Conservation (phyloP, 345 rosid genomes). For the Citrus trifoliata region DNA sequence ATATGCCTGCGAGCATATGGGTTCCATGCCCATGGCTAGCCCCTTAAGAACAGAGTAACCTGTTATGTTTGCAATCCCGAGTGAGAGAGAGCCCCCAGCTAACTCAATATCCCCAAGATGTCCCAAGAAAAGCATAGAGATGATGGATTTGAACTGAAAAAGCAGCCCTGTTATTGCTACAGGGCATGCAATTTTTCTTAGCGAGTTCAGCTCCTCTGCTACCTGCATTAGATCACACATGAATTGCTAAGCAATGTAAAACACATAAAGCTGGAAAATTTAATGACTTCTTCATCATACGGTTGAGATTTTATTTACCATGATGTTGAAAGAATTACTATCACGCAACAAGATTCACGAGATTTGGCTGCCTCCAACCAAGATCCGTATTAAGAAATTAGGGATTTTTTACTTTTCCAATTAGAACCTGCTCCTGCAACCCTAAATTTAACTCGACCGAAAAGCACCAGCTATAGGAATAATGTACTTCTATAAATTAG, state of each 20-base stretch:
- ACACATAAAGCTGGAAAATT: slow-evolving; percentile 3
- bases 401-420: not conserved
- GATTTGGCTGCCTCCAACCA: not conserved
- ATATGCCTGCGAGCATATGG: slow-evolving; percentile 39
- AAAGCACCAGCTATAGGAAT: not conserved
- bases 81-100: slow-evolving; percentile 31
- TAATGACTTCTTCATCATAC: not conserved
- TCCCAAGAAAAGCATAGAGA: slow-evolving; percentile 34
- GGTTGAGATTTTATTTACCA: slow-evolving; percentile 5
- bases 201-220: slow-evolving; percentile 17
- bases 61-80: slow-evolving; percentile 35
- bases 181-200: slow-evolving; percentile 21
- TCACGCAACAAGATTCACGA: not conserved
- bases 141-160: slow-evolving; percentile 19
- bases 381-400: not conserved
- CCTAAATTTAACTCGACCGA: not conserved
- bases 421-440: not conserved
- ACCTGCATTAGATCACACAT: slow-evolving; percentile 19
- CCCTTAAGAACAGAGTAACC: slow-evolving; percentile 37
- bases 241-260: not conserved
- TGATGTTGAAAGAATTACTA: slow-evolving; percentile 1
- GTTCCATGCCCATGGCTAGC: slow-evolving; percentile 38
- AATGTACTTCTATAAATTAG: not conserved
- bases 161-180: slow-evolving; percentile 21
- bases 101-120: slow-evolving; percentile 28